phyloP scores from a whole-genome alignment of 257 asterid genomes.

The Haberlea rhodopensis region DNA sequence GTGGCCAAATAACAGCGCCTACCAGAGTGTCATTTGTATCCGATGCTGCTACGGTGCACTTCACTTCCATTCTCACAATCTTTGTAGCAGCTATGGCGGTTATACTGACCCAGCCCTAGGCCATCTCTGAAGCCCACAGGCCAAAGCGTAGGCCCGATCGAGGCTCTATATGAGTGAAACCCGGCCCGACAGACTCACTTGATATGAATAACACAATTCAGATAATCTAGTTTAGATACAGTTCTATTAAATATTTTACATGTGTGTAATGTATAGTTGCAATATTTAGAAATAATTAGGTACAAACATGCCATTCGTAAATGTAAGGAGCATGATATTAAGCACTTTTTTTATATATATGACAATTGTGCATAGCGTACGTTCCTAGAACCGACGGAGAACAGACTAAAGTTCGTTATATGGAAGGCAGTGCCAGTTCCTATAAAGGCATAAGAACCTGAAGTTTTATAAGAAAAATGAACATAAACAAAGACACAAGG shows the following conservation, averaged over 20 bases:
- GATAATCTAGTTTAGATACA: no score
- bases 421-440: constrained; percentile 8
- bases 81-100: neutral
- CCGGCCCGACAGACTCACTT: neutral
- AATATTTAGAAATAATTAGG: no score
- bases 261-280: no score
- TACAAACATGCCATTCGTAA: no score
- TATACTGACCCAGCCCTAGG: neutral
- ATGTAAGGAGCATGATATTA: no score
- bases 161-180: no score
- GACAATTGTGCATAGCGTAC: no score
- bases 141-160: no score
- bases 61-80: neutral
- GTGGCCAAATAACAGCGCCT: neutral
- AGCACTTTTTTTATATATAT: no score
- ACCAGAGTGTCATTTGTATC: neutral
- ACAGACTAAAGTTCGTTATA: neutral
- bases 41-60: neutral
- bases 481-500: constrained; percentile 19
- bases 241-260: no score
- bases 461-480: neutral
- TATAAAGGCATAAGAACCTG: constrained; percentile 9
- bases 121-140: neutral
- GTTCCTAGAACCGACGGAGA: no score
- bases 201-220: no score